These are phyloP conservation scores for Chrysoporthe deuterocubensis DNA, from an alignment of 2,329 filamentous ascomycete genomes.

Conservation along the genomic window DNA sequence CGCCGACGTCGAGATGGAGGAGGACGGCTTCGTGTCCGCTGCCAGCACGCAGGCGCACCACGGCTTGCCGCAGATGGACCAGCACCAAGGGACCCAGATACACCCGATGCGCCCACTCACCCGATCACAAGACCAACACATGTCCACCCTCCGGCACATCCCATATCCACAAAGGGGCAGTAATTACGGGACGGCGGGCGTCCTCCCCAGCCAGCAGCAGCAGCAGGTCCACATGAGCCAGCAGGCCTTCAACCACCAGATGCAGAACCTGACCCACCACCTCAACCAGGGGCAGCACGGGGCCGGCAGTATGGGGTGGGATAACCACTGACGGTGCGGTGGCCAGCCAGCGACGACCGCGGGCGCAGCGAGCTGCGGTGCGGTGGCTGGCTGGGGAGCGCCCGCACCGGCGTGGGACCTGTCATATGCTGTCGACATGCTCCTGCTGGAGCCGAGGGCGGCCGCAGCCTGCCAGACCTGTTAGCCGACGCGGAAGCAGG, in stretches of 20 bases:
- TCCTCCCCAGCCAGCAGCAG: slow-evolving; percentile 24
- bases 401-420: slow-evolving; percentile 20
- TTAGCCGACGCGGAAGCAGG: not conserved
- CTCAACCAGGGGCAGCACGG: slow-evolving; percentile 24
- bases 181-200: slow-evolving; percentile 7
- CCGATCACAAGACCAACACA: slow-evolving; percentile 12
- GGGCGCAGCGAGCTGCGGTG: slow-evolving; percentile 10
- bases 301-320: slow-evolving; percentile 23
- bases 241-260: slow-evolving; percentile 23
- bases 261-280: slow-evolving; percentile 18
- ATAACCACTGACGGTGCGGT: slow-evolving; percentile 25
- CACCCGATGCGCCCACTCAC: slow-evolving; percentile 12
- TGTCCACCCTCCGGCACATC: slow-evolving; percentile 17
- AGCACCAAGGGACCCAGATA: slow-evolving; percentile 5
- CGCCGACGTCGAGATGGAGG: slow-evolving; percentile 23
- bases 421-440: slow-evolving; percentile 19
- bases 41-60: slow-evolving; percentile 18
- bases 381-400: slow-evolving; percentile 19
- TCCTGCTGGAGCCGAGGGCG: slow-evolving; percentile 14
- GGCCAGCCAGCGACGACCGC: slow-evolving; percentile 19
- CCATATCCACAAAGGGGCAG: slow-evolving; percentile 18
- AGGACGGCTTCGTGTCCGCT: slow-evolving; percentile 16
- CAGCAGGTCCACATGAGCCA: slow-evolving; percentile 23
- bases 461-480: not conserved
- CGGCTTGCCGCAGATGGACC: slow-evolving; percentile 15